phyloP scores from a whole-genome alignment of 129 eudicot species.

The Heracleum sosnowskyi region DNA sequence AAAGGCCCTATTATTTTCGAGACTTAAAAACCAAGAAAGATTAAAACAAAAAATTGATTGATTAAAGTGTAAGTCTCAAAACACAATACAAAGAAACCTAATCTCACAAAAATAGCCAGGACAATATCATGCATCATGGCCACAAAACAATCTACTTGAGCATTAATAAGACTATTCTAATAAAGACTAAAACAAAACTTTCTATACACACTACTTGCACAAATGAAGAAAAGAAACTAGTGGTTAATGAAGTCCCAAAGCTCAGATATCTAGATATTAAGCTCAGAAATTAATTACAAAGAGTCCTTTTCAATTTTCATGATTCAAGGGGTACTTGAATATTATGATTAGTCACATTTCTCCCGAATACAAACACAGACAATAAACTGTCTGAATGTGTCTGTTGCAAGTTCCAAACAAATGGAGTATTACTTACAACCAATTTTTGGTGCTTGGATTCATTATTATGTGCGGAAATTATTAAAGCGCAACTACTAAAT shows the following conservation, averaged over 20 bases:
- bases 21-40: neutral
- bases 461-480: too few relatives aligned
- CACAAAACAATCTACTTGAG: neutral
- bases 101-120: slow-evolving; percentile 23
- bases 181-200: neutral
- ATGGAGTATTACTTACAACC: too few relatives aligned
- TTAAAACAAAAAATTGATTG: neutral
- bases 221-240: neutral
- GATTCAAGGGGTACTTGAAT: neutral
- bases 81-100: slow-evolving; percentile 15
- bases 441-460: too few relatives aligned
- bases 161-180: neutral
- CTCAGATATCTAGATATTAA: neutral
- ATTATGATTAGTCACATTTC: neutral
- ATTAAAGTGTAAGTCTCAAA: slow-evolving; percentile 24
- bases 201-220: neutral
- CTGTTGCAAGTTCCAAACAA: neutral
- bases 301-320: neutral
- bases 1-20: neutral
- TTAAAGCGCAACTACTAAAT: too few relatives aligned
- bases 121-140: slow-evolving; percentile 19
- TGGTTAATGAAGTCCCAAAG: slow-evolving; percentile 5
- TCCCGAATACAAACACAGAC: neutral
- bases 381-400: neutral
- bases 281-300: neutral